Base-by-base conservation (phyloP, 148 eudicot genomes). In the Vaccinium macrocarpon region DNA sequence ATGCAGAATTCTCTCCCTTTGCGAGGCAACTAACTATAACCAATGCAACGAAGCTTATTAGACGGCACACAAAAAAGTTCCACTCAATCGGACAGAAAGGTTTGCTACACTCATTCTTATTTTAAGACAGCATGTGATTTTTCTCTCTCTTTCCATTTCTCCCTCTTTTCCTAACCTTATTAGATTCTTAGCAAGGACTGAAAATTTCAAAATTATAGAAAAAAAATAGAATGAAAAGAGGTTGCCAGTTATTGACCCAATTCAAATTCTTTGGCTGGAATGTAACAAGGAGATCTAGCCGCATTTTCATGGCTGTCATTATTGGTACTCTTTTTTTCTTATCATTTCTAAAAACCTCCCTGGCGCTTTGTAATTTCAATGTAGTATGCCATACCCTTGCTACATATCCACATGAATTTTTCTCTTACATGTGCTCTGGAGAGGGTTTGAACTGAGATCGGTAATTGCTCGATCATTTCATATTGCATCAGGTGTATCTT, bases 51-150 rank as follows among this genome's bases (percentile, higher is more conserved):
- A 91, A 91, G 88, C 93, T 96, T 68, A 90, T 96, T 56, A 91
- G 94, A 89, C 94, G 95, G 79, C 99, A 96, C 81, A 96, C 98
- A 15, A 96, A 96, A 85, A 96, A 92, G 92, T 92, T 96, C 84
- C 94, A 92, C 15, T 85, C 99, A 35, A 90, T 91, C 88, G 89
- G 90, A n/a, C 93, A 86, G 81, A 94, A 93, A 96, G 98, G 99
- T 96, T 83, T 6, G 93, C 86, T 6, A 16, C 25, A 18, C 49
- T 71, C 12, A 23, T 35, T 70, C 81, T 48, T 71, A 29, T 75
- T 19, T 57, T 23, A 3, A 16, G 16, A 53, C 38, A 29, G 9
- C 4, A 16, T 51, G 9, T 16, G 8, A 21, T 42, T 59, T 2
- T 29, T 19, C 11, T 50, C 19, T 55, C 38, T 35, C 38, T 14